A percentile compares a stretch with the other conserved stretches of the same genome.
phyloP scores from a whole-genome alignment of 495 filamentous ascomycete genomes.

The Penicillium chermesinum region DNA sequence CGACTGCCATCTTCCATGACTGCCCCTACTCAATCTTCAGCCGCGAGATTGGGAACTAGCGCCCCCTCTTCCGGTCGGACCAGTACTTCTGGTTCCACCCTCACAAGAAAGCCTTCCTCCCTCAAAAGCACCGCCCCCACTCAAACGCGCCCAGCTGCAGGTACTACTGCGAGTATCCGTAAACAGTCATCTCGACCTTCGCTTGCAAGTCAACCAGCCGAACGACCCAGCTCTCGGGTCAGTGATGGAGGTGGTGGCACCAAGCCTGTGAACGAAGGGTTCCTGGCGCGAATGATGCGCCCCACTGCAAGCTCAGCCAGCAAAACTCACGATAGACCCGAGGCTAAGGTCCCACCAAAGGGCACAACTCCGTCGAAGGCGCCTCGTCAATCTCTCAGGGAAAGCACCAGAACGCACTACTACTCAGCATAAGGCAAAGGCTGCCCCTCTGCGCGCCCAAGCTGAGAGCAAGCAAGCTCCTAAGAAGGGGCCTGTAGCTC shows the following conservation, averaged over 20 bases:
- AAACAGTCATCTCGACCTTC: constrained; percentile 40
- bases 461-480: constrained; percentile 18
- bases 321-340: constrained; percentile 69
- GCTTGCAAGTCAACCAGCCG: constrained; percentile 28
- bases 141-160: constrained; percentile 19
- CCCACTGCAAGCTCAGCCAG: constrained; percentile 75
- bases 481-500: constrained; percentile 8
- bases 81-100: constrained; percentile 30
- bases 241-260: constrained; percentile 35
- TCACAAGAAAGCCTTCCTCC: constrained; percentile 42
- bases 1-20: constrained; percentile 57
- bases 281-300: constrained; percentile 89
- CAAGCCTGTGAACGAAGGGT: constrained; percentile 61
- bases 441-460: constrained; percentile 15
- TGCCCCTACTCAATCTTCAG: constrained; percentile 58
- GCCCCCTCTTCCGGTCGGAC: constrained; percentile 41
- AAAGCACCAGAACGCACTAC: constrained; percentile 17
- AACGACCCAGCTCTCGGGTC: constrained; percentile 39
- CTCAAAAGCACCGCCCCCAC: constrained; percentile 24
- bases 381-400: constrained; percentile 9
- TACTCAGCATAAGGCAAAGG: constrained; percentile 21
- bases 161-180: constrained; percentile 22
- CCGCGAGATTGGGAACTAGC: constrained; percentile 47
- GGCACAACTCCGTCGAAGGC: constrained; percentile 20
- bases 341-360: constrained; percentile 38